Percentiles rank a stretch among this genome's conserved stretches.
phyloP scores from a whole-genome alignment of 2,329 filamentous ascomycete species.

The Aspergillus fumigatus region DNA sequence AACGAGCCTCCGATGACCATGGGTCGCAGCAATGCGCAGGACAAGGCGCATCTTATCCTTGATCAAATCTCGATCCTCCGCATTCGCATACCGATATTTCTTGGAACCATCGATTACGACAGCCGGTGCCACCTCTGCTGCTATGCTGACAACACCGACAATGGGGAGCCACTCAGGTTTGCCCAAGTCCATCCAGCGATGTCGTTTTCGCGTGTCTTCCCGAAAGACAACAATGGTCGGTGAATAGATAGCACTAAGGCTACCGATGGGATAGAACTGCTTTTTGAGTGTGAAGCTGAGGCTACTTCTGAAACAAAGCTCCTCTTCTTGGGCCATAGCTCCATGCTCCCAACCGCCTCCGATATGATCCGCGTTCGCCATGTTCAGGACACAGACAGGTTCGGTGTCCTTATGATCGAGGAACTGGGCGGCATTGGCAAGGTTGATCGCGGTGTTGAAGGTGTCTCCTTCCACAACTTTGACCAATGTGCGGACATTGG shows the following conservation, averaged over 20 bases:
- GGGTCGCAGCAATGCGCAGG: constrained; percentile 55
- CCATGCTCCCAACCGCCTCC: constrained; percentile 64
- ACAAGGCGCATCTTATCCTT: constrained; percentile 60
- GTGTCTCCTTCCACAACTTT: constrained; percentile 55
- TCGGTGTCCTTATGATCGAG: constrained; percentile 23
- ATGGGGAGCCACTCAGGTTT: constrained; percentile 42
- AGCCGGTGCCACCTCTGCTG: constrained; percentile 48
- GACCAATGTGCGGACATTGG: constrained; percentile 38
- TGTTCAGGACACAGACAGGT: constrained; percentile 60
- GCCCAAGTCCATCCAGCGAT: constrained; percentile 43
- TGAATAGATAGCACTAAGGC: constrained; percentile 53
- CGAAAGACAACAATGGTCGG: constrained; percentile 58
- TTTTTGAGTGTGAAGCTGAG: constrained; percentile 36
- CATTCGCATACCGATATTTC: constrained; percentile 35
- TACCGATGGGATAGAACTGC: constrained; percentile 51
- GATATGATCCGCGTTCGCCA: constrained; percentile 54
- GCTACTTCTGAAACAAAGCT: constrained; percentile 59
- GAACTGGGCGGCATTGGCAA: constrained; percentile 22
- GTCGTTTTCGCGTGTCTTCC: constrained; percentile 43
- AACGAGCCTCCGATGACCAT: constrained; percentile 56
- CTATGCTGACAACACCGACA: constrained; percentile 58
- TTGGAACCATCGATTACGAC: constrained; percentile 9
- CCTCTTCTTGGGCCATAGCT: constrained; percentile 64
- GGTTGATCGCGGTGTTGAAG: constrained; percentile 51
- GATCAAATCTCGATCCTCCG: constrained; percentile 49